Base-by-base conservation (phyloP, 2,329 filamentous ascomycete genomes). In the Mariannaea elegans region DNA sequence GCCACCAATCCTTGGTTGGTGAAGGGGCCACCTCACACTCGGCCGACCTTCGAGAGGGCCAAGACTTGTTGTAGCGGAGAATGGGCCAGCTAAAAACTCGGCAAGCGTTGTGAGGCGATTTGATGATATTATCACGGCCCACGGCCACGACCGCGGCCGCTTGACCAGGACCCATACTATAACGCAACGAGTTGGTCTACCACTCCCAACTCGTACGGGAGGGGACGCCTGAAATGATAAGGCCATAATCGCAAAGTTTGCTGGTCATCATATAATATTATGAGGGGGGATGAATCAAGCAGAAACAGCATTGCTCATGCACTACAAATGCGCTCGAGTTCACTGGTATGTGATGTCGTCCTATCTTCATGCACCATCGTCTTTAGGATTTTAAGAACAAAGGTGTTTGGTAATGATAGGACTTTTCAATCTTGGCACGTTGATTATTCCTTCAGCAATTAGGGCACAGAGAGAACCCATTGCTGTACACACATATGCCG, bases 401-500 rank as follows among this genome's bases (percentile, higher is more conserved):
- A 78, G 79, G 82, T 83, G 82, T 84, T 85, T 85, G 82, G 83
- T 85, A 85, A 84, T 84, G 79, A 76, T 78, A 76, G 76, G 80
- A 80, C 67, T 59, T 69, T 70, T 81, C 71, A 65, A 75, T 85
- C 78, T 85, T 79, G 83, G 83, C 83, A 85, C 82, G 82, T 78
- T 77, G 66, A 77, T 78, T 75, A 75, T 77, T 84, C 82, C 83
- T 85, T 85, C 82, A 84, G 79, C 82, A 82, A 79, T 71, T 75
- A 72, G 79, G 80, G 82, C 81, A 83, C 76, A 71, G 74, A 73
- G 63, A 73, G 69, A 76, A 77, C 80, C 80, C 79, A 81, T 77
- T 81, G 82, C 80, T 84, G 83, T 85, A 85, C 83, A 85, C 83
- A 85, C 83, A 78, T 76, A 85, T 85, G 83, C 83, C 83, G 74